These are phyloP conservation scores for Erigeron philadelphicus DNA, from an alignment of 140 eudicot genomes.

Conservation along the genomic window DNA sequence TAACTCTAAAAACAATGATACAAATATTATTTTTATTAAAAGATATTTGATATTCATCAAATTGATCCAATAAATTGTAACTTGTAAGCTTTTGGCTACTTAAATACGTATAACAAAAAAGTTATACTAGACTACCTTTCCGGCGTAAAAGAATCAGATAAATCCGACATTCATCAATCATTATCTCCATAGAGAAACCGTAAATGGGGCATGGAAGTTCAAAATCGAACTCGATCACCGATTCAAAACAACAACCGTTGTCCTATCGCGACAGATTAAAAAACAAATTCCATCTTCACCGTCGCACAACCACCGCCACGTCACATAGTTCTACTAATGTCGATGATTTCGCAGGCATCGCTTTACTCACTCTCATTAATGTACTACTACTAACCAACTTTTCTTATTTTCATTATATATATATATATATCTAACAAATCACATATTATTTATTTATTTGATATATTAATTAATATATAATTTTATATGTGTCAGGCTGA, in stretches of 20 bases:
- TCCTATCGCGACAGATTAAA: slow-evolving; percentile 31
- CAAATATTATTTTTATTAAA: too few species aligned
- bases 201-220: background rate
- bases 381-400: background rate
- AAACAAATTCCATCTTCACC: slow-evolving; percentile 40
- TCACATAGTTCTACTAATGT: slow-evolving; percentile 23
- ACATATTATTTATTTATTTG: background rate
- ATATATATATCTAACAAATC: too few species aligned
- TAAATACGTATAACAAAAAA: too few species aligned
- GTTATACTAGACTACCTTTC: too few species aligned
- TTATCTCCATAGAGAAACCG: too few species aligned
- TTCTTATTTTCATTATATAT: too few species aligned
- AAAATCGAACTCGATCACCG: background rate
- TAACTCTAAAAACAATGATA: too few species aligned
- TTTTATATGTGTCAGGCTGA: slow-evolving; percentile 78
- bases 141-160: too few species aligned
- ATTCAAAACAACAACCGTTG: slow-evolving; percentile 24
- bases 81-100: too few species aligned
- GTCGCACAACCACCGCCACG: slow-evolving; percentile 20
- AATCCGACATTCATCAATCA: background rate
- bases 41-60: too few species aligned
- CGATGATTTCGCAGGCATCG: slow-evolving; percentile 80
- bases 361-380: slow-evolving; percentile 46
- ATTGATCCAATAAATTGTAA: too few species aligned
- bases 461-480: too few species aligned